A percentile compares a stretch with the other conserved stretches of the same genome.
Evolutionary conservation across 2,329 filamentous ascomycete species (phyloP).

Genomic region (Aspergillus fructus): DNA sequence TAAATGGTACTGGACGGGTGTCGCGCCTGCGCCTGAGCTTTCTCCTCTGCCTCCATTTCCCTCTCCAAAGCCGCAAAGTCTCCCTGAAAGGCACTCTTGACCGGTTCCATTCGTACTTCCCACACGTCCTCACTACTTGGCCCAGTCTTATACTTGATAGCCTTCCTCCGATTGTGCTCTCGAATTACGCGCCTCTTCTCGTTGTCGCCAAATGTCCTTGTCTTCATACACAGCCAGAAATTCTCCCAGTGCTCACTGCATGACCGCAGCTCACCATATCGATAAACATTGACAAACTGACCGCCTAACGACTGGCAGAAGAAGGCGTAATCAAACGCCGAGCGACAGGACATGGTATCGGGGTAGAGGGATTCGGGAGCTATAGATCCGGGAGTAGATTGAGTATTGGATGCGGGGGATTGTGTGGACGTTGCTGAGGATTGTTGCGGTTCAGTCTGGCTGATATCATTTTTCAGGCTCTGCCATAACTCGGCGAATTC

Average conservation of each 20-base stretch:
- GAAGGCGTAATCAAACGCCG: conserved; percentile 89
- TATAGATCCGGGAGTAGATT: conserved; percentile 33
- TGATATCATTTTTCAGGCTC: conserved; percentile 44
- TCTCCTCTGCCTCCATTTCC: conserved; percentile 44
- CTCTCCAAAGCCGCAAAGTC: conserved; percentile 45
- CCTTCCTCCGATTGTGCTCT: conserved; percentile 67
- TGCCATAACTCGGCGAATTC: conserved; percentile 56
- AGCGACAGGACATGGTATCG: conserved; percentile 80
- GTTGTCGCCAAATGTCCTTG: conserved; percentile 60
- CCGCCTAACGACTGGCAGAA: conserved; percentile 90
- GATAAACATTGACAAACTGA: conserved; percentile 89
- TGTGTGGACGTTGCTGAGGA: conserved; percentile 8
- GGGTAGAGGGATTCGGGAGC: conserved; percentile 72
- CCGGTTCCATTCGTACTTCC: conserved; percentile 66
- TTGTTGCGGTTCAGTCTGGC: conserved; percentile 12
- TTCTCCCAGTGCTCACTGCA: conserved; percentile 88
- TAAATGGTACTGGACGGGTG: neutral
- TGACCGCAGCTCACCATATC: conserved; percentile 71
- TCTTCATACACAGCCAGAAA: conserved; percentile 98
- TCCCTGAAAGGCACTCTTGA: conserved; percentile 52
- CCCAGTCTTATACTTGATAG: conserved; percentile 64
- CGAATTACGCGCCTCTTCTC: conserved; percentile 61
- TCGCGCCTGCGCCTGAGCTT: conserved; percentile 28
- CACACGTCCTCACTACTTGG: conserved; percentile 89
- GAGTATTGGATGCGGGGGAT: conserved; percentile 4